A percentile compares a stretch with the other conserved stretches of the same genome.
Conservation (phyloP, 345 rosid genomes). For the Linum lewisii region DNA sequence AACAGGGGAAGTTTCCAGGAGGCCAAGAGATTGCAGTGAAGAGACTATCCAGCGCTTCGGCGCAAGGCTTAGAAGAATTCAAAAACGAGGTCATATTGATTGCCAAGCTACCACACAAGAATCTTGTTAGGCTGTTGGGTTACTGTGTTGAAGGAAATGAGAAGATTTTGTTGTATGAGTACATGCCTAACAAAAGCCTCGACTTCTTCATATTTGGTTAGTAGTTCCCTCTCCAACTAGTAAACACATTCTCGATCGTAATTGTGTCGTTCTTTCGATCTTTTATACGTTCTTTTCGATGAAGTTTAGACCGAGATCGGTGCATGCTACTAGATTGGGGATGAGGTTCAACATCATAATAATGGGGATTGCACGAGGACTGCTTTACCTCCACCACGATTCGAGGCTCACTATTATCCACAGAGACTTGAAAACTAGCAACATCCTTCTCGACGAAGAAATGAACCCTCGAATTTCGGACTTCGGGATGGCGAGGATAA, state of each 20-base stretch:
- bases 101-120: conserved; percentile 7
- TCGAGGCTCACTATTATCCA: conserved; percentile 2
- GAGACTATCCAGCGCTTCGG: not conserved
- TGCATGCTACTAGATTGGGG: not conserved
- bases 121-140: conserved; percentile 8
- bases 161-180: conserved; percentile 6
- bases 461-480: conserved; percentile 1
- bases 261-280: not conserved
- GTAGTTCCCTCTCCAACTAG: not conserved
- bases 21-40: conserved; percentile 8
- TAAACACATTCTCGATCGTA: too few species aligned
- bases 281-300: too few species aligned
- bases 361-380: conserved; percentile 2
- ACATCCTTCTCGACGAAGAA: not conserved
- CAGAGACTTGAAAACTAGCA: conserved; percentile 4
- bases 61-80: conserved; percentile 7
- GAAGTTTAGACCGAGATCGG: not conserved
- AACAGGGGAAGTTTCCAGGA: conserved; percentile 5
- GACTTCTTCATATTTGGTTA: conserved; percentile 6
- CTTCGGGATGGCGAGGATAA: conserved; percentile 9
- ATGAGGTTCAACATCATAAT: not conserved
- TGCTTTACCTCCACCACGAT: conserved; percentile 3
- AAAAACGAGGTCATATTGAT: conserved; percentile 8
- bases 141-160: conserved; percentile 8
- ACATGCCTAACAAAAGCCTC: conserved; percentile 8